phyloP scores from a whole-genome alignment of 83 land plant genomes.

The Picea abies region DNA sequence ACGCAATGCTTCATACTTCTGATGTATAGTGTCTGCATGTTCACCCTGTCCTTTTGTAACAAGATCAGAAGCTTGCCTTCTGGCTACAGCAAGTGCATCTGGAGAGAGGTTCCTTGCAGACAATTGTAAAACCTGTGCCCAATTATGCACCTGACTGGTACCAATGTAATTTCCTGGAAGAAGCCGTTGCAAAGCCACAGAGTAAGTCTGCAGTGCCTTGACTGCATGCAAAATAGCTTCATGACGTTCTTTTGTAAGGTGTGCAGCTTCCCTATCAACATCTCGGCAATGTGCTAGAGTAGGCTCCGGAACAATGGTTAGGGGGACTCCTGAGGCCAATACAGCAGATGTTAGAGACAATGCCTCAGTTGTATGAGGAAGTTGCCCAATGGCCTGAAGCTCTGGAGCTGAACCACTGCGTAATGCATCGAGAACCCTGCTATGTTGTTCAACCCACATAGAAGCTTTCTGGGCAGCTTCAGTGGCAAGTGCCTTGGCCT shows the following conservation, averaged over 20 bases:
- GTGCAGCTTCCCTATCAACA: slow-evolving; percentile 82
- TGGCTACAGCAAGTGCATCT: slow-evolving; percentile 60
- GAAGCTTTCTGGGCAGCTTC: slow-evolving; percentile 76
- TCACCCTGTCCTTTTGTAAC: slow-evolving; percentile 51
- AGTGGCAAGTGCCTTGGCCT: slow-evolving; percentile 64
- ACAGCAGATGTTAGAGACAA: slow-evolving; percentile 85
- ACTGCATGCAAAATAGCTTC: slow-evolving; percentile 57
- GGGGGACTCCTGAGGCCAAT: slow-evolving; percentile 74
- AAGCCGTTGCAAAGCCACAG: slow-evolving; percentile 78
- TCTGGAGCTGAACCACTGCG: slow-evolving; percentile 71
- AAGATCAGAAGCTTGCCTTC: slow-evolving; percentile 80
- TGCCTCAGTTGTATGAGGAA: slow-evolving; percentile 42
- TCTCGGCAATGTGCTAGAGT: slow-evolving; percentile 85
- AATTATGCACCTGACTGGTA: slow-evolving; percentile 78
- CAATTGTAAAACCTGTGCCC: slow-evolving; percentile 88
- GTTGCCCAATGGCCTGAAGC: slow-evolving; percentile 36
- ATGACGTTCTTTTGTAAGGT: slow-evolving; percentile 58
- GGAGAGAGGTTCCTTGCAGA: slow-evolving; percentile 59
- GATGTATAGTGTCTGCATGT: slow-evolving; percentile 42
- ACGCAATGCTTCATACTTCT: slow-evolving; percentile 52
- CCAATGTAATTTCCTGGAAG: slow-evolving; percentile 80
- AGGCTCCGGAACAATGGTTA: slow-evolving; percentile 92
- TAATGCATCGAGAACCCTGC: slow-evolving; percentile 76
- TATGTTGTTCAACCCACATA: slow-evolving; percentile 86
- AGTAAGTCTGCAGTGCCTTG: slow-evolving; percentile 61